phyloP scores from a whole-genome alignment of 441 rosid species.

The Croton setiger region DNA sequence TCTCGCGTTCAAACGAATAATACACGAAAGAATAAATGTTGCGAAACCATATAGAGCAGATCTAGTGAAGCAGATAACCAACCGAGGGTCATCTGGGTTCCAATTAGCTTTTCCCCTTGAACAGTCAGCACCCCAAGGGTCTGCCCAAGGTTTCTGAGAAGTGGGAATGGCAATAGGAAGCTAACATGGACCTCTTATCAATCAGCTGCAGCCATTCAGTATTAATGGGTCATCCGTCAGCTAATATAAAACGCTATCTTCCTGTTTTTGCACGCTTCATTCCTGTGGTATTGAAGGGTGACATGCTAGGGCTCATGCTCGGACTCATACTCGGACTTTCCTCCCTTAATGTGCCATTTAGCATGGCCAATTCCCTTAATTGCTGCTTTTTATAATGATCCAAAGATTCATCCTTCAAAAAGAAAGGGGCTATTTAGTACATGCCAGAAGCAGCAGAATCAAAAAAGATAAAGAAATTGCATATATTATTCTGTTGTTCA shows the following conservation, averaged over 20 bases:
- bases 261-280: slow-evolving; percentile 94
- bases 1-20: slow-evolving; percentile 21
- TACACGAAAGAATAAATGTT: slow-evolving; percentile 25
- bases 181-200: slow-evolving; percentile 9
- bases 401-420: slow-evolving; percentile 78
- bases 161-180: slow-evolving; percentile 12
- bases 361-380: slow-evolving; percentile 77
- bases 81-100: slow-evolving; percentile 7
- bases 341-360: slow-evolving; percentile 87
- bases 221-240: slow-evolving; percentile 8
- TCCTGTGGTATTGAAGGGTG: slow-evolving; percentile 71
- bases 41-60: slow-evolving; percentile 25
- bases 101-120: slow-evolving; percentile 2
- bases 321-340: slow-evolving; percentile 91
- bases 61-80: slow-evolving; percentile 20
- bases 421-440: slow-evolving; percentile 11
- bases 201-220: slow-evolving; percentile 25
- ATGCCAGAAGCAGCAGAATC: slow-evolving; percentile 10
- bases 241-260: slow-evolving; percentile 29
- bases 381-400: slow-evolving; percentile 93
- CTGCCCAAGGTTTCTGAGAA: slow-evolving; percentile 8
- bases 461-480: neutral
- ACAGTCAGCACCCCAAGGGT: slow-evolving; percentile 19
- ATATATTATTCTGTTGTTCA: neutral
- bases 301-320: slow-evolving; percentile 88